Base-by-base conservation (phyloP, 208 protist species). In the Acanthamoeba royreba region DNA sequence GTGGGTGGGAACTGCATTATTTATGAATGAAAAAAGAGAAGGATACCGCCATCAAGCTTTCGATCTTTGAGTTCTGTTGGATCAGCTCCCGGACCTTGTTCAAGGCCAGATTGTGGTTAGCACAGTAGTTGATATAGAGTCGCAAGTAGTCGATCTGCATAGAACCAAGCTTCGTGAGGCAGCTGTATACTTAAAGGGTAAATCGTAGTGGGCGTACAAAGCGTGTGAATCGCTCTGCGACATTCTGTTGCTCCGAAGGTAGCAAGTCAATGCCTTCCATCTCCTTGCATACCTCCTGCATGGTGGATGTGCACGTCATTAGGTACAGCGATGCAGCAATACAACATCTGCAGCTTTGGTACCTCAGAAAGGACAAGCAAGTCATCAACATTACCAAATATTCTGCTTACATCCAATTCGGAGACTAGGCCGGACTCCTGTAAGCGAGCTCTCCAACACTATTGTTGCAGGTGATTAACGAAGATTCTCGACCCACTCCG, bases 81-180 rank as follows among this genome's bases (percentile, higher is more conserved):
- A 31, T 22, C 9, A 77, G 66, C 66, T 22, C 22, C 66, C 22
- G 11, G 66, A 22, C 35, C 13, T 22, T 8, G 35, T 8, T 77
- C 35, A 77, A 22, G 31, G 77, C 77, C 25, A 22, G 38, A 19
- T 22, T 87, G 38, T 87, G 77, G n/a, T 87, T 45, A 46, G 38
- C 42, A 28, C 77, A 87, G 42, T 87, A 87, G 25, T 45, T 22
- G 31, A 52, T 87, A 38, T 87, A 87, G 8, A 87, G 13, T 9
- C 42, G 31, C 77, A 87, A 87, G 77, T 53, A 87, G n/a, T 42
- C 77, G n/a, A 87, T 53, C 77, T 87, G 17, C 31, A 87, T 52
- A 45, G 31, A 87, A 53, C 9, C 42, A 38, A 15, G 38, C 31
- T 11, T 45, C 38, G 31, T 9, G 77, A 53, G 17, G 17, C 13